Evolutionary conservation across 2,329 filamentous ascomycete species (phyloP).

Genomic region (Stachybotrys elegans): DNA sequence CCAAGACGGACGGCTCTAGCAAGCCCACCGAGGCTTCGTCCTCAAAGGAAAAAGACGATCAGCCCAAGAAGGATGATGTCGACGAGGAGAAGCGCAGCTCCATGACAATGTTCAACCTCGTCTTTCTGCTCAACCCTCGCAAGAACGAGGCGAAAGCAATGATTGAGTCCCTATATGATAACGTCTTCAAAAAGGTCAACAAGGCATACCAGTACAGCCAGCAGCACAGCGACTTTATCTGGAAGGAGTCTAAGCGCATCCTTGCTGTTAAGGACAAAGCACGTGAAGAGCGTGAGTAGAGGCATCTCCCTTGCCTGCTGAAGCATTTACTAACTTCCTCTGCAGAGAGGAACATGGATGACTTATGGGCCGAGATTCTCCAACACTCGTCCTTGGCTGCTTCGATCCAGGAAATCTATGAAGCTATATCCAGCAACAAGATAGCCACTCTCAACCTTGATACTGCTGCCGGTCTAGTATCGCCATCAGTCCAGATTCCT

Average conservation of each 20-base stretch:
- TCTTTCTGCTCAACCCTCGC: slow-evolving; percentile 82
- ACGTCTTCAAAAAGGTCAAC: slow-evolving; percentile 87
- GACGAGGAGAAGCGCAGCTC: slow-evolving; percentile 58
- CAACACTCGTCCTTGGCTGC: slow-evolving; percentile 72
- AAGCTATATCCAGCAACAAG: slow-evolving; percentile 74
- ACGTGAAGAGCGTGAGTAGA: slow-evolving; percentile 56
- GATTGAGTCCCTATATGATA: slow-evolving; percentile 73
- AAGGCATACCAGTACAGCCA: slow-evolving; percentile 92
- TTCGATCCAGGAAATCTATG: slow-evolving; percentile 77
- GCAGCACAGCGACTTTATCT: slow-evolving; percentile 83
- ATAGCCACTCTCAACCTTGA: slow-evolving; percentile 81
- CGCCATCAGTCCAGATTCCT: slow-evolving; percentile 60
- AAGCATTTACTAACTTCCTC: slow-evolving; percentile 11
- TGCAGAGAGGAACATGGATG: slow-evolving; percentile 54
- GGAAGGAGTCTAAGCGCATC: slow-evolving; percentile 83
- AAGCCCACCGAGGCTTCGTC: slow-evolving; percentile 18
- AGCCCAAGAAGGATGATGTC: slow-evolving; percentile 38
- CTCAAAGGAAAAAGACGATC: slow-evolving; percentile 23
- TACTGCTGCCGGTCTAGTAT: slow-evolving; percentile 51
- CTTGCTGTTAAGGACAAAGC: slow-evolving; percentile 76
- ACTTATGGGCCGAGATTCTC: slow-evolving; percentile 66
- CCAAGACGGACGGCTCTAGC: slow-evolving; percentile 20
- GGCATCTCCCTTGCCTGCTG: not conserved
- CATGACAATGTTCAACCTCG: slow-evolving; percentile 97
- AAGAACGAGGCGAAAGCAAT: slow-evolving; percentile 71